A percentile compares a stretch with the other conserved stretches of the same genome.
Evolutionary conservation across 1,139 yeast genomes (phyloP).

Genomic region (Candida neerlandica): DNA sequence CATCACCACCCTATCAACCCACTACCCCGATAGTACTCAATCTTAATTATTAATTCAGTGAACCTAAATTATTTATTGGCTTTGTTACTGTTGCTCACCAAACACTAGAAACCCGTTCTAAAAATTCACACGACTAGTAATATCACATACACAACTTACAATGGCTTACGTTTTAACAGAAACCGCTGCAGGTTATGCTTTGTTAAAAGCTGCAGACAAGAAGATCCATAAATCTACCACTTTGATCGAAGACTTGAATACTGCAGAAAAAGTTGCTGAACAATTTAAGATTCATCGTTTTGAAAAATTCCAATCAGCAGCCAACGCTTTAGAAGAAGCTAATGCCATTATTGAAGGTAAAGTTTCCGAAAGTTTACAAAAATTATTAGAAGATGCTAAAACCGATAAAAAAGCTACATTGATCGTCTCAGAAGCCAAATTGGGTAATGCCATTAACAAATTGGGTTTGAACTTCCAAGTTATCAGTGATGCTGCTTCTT

Average conservation of each 20-base stretch:
- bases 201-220: slow-evolving; percentile 95
- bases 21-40: neutral
- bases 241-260: slow-evolving; percentile 74
- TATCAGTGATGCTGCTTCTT: slow-evolving; percentile 91
- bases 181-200: slow-evolving; percentile 98
- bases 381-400: slow-evolving; percentile 76
- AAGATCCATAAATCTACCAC: slow-evolving; percentile 86
- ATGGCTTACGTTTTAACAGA: slow-evolving; percentile 97
- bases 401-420: slow-evolving; percentile 88
- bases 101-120: neutral
- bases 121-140: neutral
- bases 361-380: slow-evolving; percentile 82
- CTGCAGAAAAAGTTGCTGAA: slow-evolving; percentile 77
- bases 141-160: slow-evolving; percentile 1
- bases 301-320: slow-evolving; percentile 92
- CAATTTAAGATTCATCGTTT: slow-evolving; percentile 92
- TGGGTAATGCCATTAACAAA: slow-evolving; percentile 95
- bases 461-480: slow-evolving; percentile 85
- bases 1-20: neutral
- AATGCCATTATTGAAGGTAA: slow-evolving; percentile 91
- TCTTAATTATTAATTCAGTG: neutral
- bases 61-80: neutral
- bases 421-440: slow-evolving; percentile 91
- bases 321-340: slow-evolving; percentile 95
- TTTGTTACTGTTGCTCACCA: neutral